Conservation (phyloP, 2,329 filamentous ascomycete genomes). For the Phialemonium atrogriseum region DNA sequence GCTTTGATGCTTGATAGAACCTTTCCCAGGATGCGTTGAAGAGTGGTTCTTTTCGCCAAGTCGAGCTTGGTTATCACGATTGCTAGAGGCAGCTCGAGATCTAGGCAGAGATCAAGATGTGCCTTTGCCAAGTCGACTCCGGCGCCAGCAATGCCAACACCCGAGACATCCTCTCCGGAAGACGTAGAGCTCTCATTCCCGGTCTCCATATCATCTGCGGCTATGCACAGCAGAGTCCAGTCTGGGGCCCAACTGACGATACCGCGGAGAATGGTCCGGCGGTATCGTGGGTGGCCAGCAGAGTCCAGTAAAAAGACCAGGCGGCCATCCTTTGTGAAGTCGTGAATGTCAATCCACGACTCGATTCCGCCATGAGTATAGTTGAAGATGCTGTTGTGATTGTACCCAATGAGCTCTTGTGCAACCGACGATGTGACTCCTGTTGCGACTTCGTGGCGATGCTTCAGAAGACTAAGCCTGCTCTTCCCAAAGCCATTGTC, state of each 20-base stretch:
- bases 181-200: constrained; percentile 38
- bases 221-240: constrained; percentile 83
- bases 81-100: constrained; percentile 67
- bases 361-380: constrained; percentile 81
- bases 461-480: constrained; percentile 78
- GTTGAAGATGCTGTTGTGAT: constrained; percentile 57
- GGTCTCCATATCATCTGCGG: constrained; percentile 62
- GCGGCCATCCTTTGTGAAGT: constrained; percentile 62
- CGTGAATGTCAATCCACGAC: constrained; percentile 92
- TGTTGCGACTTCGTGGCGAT: constrained; percentile 85
- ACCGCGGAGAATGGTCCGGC: constrained; percentile 79
- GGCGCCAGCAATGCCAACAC: constrained; percentile 39
- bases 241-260: constrained; percentile 95
- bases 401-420: constrained; percentile 87
- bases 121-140: constrained; percentile 67
- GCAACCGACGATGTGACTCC: constrained; percentile 92
- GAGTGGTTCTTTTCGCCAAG: constrained; percentile 62
- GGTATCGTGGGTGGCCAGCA: constrained; percentile 81
- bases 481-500: constrained; percentile 92
- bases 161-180: constrained; percentile 37
- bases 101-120: constrained; percentile 78
- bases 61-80: constrained; percentile 90
- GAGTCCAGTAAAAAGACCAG: constrained; percentile 88
- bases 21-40: constrained; percentile 64
- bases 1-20: constrained; percentile 72